Evolutionary conservation across 2,329 filamentous ascomycete species (phyloP), one percentile per base, ranked within the genome.

Genomic region (Furcasterigmium furcatum): DNA sequence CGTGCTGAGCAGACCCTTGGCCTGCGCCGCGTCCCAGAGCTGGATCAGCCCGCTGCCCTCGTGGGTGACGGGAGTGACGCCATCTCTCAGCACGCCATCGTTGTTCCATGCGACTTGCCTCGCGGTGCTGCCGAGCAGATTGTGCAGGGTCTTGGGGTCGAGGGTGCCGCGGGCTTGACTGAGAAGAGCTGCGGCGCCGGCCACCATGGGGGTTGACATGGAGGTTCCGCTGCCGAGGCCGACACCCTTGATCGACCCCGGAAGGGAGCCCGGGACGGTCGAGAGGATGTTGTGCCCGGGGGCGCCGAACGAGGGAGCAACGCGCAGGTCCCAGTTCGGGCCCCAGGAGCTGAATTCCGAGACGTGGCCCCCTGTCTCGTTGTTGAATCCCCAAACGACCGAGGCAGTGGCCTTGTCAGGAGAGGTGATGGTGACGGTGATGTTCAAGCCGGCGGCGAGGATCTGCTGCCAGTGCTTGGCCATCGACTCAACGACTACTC

Each of bases 21-120:
- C 66, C 52, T 77, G 72, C 5, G 80, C 77, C 4, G 80, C 78
- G 46, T 82, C 76, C 50, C 76, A 76, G 4, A 79, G 80, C 52
- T 82, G 77, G 41, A 85, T 64, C 12, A 84, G 64, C 30, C 82
- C 82, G 22, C 64, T 74, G 10, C 82, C 82, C 54, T 83, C 78
- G 56, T 86, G 82, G 4, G 74, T 61, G 12, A 64, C n/a, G 32
- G 67, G 58, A 2, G 61, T 49, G 21, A 57, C 63, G 9, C 68
- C 65, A 2, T 50, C 51, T n/a, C n/a, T n/a, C n/a, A n/a, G n/a
- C n/a, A n/a, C n/a, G n/a, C n/a, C n/a, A n/a, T n/a, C n/a, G n/a
- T n/a, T n/a, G n/a, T n/a, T n/a, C n/a, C n/a, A n/a, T n/a, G n/a
- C 1, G 47, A 54, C 7, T 67, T 69, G 72, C 35, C 71, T 72